Conservation (phyloP, 768 basidiomycete species). For the Dacryopinax primogenitus region DNA sequence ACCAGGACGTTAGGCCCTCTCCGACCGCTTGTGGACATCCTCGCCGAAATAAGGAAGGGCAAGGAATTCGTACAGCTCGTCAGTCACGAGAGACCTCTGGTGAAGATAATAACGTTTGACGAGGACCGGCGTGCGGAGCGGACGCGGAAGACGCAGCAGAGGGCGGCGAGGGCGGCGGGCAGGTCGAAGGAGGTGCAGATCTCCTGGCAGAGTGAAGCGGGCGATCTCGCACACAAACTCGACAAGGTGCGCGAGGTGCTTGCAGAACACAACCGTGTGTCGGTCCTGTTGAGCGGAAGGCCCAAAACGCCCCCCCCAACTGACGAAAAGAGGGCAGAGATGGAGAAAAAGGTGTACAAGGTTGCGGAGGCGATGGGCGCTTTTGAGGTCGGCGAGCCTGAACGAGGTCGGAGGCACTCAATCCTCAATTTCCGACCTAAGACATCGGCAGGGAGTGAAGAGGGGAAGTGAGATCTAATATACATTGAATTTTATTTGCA, state of each 20-base stretch:
- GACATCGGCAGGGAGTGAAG: neutral
- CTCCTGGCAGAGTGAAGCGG: constrained; percentile 48
- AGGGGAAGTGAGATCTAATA: neutral
- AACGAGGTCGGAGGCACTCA: neutral
- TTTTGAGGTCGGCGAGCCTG: neutral
- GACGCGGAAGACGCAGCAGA: constrained; percentile 28
- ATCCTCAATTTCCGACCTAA: neutral
- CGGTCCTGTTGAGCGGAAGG: constrained; percentile 45
- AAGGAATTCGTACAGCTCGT: constrained; percentile 46
- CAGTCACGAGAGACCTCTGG: constrained; percentile 41
- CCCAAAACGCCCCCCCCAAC: constrained; percentile 27
- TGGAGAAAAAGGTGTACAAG: constrained; percentile 36
- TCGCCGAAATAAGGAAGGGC: constrained; percentile 34
- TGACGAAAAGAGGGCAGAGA: constrained; percentile 24
- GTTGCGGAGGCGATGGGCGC: constrained; percentile 30
- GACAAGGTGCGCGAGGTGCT: constrained; percentile 45
- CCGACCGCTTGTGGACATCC: constrained; percentile 35
- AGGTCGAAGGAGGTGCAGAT: constrained; percentile 55
- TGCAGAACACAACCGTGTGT: constrained; percentile 45
- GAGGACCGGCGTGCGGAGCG: constrained; percentile 32
- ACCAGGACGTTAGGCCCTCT: constrained; percentile 31
- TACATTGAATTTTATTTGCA: neutral
- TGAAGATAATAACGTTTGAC: constrained; percentile 42
- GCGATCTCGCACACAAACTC: constrained; percentile 56
- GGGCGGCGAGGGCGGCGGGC: constrained; percentile 20